phyloP scores from a whole-genome alignment of 352 stramenopile genomes.

The Pythium scleroteichum region DNA sequence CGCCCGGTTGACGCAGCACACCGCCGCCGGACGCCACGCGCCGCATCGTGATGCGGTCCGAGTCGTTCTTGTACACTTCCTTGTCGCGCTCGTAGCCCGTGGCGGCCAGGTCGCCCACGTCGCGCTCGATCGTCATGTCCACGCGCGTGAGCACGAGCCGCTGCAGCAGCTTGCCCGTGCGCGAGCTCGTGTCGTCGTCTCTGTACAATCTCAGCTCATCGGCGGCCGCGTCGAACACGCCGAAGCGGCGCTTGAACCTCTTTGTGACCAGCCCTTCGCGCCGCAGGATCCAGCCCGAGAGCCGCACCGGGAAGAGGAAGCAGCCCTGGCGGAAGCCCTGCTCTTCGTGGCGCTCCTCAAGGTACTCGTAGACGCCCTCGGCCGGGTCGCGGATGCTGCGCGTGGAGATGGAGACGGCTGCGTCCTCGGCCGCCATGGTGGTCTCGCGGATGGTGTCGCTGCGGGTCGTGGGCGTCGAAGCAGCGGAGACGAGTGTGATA shows the following conservation, averaged over 20 bases:
- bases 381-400: slow-evolving; percentile 51
- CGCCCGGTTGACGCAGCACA: slow-evolving; percentile 29
- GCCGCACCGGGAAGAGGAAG: slow-evolving; percentile 32
- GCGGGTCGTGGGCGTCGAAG: too few relatives aligned
- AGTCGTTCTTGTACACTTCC: slow-evolving; percentile 50
- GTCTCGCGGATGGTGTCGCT: too few relatives aligned
- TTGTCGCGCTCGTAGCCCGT: slow-evolving; percentile 39
- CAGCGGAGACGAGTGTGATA: too few relatives aligned
- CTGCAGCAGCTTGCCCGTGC: slow-evolving; percentile 36
- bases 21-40: background rate
- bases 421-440: background rate
- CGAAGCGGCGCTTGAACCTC: slow-evolving; percentile 53
- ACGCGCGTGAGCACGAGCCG: slow-evolving; percentile 49
- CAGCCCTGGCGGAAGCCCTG: slow-evolving; percentile 21
- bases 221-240: slow-evolving; percentile 49
- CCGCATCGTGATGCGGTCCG: slow-evolving; percentile 39
- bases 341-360: slow-evolving; percentile 48
- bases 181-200: slow-evolving; percentile 40
- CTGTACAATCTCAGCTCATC: slow-evolving; percentile 47
- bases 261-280: slow-evolving; percentile 44
- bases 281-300: slow-evolving; percentile 62
- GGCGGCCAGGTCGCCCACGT: slow-evolving; percentile 12
- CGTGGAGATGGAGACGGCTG: slow-evolving; percentile 29
- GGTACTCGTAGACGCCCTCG: slow-evolving; percentile 62
- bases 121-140: slow-evolving; percentile 34